Evolutionary conservation across 2,329 filamentous ascomycete genomes (phyloP), one percentile per base, ranked within the genome.

Genomic region (Tolypocladium capitatum): DNA sequence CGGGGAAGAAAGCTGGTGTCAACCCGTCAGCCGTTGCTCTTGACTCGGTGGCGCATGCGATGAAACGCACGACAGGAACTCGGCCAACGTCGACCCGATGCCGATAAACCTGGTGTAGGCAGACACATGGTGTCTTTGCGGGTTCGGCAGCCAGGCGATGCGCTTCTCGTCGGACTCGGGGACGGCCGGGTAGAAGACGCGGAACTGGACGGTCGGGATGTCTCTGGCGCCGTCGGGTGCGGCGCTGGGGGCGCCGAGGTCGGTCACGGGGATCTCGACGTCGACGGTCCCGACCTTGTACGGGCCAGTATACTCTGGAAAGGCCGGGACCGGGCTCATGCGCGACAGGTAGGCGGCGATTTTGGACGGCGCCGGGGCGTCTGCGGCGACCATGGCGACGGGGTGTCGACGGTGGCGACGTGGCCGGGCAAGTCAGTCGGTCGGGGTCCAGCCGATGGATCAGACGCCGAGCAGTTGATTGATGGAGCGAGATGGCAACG

Each of bases 271-370:
- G 16, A 94, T 78, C 67, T 94, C 88, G 53, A 91, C 73, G 58
- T 94, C 87, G 54, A 87, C 71, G 2, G 83, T 86, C 53, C 86
- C 87, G 49, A 92, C 86, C 56, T 80, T 79, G 69, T 87, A 82
- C 0, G 84, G 83, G 0, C 86, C 88, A 1, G 82, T 81, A 60
- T 89, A 91, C 4, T 79, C 69, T 4, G 86, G 83, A 49, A 94
- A 89, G 1, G 73, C 64, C 1, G 86, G 86, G 5, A 88, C 69
- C 1, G 84, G 84, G 57, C 75, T 86, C 55, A 86, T 65, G 41
- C 69, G 69, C 14, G 74, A 71, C n/a, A 78, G 58, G 51, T 74
- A 70, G 10, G 69, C 64, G 42, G 67, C 63, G 58, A 75, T 64
- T 56, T 67, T 71, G 49, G 64, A 51, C 49, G 55, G 46, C 18